A percentile compares a stretch with the other conserved stretches of the same genome.
These are phyloP conservation scores for Croton laevigatus DNA, from an alignment of 441 rosid species.

Conservation along the genomic window DNA sequence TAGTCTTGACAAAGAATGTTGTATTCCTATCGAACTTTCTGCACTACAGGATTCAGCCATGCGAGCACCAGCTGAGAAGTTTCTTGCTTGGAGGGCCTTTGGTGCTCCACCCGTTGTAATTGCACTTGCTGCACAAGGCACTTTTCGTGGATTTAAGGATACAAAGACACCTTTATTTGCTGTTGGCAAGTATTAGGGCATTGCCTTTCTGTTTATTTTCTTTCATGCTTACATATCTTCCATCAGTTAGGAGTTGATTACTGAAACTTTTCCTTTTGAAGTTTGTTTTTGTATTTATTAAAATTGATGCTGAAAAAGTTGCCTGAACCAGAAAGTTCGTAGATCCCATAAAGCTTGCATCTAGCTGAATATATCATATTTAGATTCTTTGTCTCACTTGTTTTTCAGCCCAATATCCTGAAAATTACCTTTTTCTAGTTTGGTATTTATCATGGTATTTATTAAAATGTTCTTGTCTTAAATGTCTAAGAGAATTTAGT, in stretches of 20 bases:
- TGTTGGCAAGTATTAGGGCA: constrained; percentile 65
- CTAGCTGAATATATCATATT: not conserved
- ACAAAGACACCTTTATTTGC: constrained; percentile 92
- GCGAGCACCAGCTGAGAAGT: constrained; percentile 80
- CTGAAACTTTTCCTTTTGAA: not conserved
- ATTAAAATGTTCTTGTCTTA: not conserved
- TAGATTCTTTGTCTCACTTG: not conserved
- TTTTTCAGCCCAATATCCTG: not conserved
- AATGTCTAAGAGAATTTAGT: not conserved
- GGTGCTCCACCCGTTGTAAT: constrained; percentile 95
- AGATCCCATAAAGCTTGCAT: not conserved
- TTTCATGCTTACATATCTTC: constrained; percentile 11
- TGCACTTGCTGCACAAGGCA: constrained; percentile 94
- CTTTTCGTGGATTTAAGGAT: constrained; percentile 94
- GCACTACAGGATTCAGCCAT: constrained; percentile 76
- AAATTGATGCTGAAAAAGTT: not conserved
- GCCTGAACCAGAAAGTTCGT: constrained; percentile 4
- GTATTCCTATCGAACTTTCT: constrained; percentile 12
- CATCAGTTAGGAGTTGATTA: not conserved
- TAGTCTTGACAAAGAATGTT: constrained; percentile 18
- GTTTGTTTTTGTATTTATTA: not conserved
- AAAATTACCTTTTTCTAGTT: not conserved
- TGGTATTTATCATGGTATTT: not conserved
- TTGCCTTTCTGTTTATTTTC: constrained; percentile 18
- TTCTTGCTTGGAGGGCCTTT: constrained; percentile 69